Evolutionary conservation across 306 rosid species (phyloP).

Genomic region (Ochetophila trinervis): DNA sequence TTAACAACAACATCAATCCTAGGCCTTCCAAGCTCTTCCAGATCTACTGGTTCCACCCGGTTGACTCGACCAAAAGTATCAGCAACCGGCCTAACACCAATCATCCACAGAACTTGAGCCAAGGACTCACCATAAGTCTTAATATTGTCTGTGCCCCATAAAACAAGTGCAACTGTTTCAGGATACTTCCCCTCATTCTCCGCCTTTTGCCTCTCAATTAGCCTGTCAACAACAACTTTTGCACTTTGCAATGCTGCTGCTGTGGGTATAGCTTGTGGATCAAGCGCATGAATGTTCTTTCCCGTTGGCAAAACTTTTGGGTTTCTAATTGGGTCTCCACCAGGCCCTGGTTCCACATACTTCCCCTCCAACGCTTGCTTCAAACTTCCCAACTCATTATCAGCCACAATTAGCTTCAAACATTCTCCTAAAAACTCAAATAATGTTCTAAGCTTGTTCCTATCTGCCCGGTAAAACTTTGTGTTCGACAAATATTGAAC

Average conservation of each 20-base stretch:
- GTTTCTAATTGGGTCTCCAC: conserved; percentile 95
- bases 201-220: conserved; percentile 61
- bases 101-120: conserved; percentile 97
- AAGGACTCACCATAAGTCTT: conserved; percentile 97
- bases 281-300: conserved; percentile 92
- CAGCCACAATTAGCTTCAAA: conserved; percentile 79
- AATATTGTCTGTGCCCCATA: conserved; percentile 99
- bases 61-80: conserved; percentile 88
- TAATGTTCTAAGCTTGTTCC: conserved; percentile 68
- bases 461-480: conserved; percentile 83
- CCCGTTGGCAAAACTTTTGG: conserved; percentile 95
- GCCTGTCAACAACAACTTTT: conserved; percentile 54
- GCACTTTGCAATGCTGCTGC: conserved; percentile 92
- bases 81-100: conserved; percentile 82
- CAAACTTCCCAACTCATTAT: conserved; percentile 90
- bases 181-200: conserved; percentile 73
- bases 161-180: conserved; percentile 87
- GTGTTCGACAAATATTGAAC: conserved; percentile 77
- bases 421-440: conserved; percentile 79
- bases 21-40: conserved; percentile 99
- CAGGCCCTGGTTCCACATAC: conserved; percentile 96
- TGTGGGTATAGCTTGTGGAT: conserved; percentile 93
- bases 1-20: conserved; percentile 96
- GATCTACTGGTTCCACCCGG: conserved; percentile 69
- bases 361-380: conserved; percentile 98